Percentiles rank a stretch among this genome's conserved stretches.
Evolutionary conservation across 1,284 basidiomycete genomes (phyloP).

Genomic region (Kwoniella shivajii): DNA sequence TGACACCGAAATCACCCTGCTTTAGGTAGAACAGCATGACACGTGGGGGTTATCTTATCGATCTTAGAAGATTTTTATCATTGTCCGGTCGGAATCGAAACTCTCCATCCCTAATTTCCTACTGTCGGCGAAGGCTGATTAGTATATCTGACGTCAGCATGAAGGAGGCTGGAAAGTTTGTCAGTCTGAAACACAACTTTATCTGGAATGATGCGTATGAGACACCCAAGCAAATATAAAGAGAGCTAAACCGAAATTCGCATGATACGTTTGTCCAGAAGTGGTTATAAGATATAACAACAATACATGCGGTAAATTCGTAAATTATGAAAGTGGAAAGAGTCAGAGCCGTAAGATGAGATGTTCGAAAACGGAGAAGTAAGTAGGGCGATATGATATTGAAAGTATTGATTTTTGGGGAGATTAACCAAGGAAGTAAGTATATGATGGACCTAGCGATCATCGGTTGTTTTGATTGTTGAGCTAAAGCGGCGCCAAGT

Average conservation of each 20-base stretch:
- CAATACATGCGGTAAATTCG: background rate
- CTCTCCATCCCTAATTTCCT: background rate
- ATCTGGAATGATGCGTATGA: background rate
- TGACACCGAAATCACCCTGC: background rate
- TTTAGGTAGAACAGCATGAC: constrained; percentile 3
- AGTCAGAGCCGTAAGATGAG: background rate
- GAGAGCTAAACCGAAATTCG: too few relatives aligned
- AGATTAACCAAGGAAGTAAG: background rate
- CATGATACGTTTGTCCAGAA: too few relatives aligned
- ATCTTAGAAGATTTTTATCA: background rate
- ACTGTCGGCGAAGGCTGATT: constrained; percentile 1
- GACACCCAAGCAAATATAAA: too few relatives aligned
- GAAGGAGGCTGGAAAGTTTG: background rate
- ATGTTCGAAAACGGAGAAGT: background rate
- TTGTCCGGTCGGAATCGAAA: constrained; percentile 4
- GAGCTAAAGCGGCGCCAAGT: constrained; percentile 12
- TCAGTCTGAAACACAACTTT: background rate
- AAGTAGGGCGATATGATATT: too few relatives aligned
- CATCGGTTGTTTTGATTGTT: constrained; percentile 28
- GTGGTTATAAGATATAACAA: background rate
- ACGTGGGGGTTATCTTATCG: constrained; percentile 4
- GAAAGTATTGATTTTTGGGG: too few relatives aligned
- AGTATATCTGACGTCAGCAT: background rate
- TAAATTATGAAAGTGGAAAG: background rate
- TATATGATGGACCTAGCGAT: background rate